A percentile compares a stretch with the other conserved stretches of the same genome.
Evolutionary conservation across 305 asterid species (phyloP).

Genomic region (Ilex paraguariensis): DNA sequence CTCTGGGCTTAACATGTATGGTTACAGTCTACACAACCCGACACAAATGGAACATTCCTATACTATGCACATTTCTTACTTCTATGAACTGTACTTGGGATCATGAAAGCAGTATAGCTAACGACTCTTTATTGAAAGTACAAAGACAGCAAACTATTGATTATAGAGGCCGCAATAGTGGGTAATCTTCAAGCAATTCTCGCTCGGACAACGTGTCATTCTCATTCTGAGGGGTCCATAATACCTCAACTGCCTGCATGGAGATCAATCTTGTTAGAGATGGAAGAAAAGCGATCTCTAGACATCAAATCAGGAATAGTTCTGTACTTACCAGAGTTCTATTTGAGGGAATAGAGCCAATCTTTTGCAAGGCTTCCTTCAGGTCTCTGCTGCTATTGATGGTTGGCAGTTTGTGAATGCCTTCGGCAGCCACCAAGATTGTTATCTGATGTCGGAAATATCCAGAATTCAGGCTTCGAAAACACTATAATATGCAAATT

Average conservation of each 20-base stretch:
- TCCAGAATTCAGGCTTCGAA: too few relatives aligned
- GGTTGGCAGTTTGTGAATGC: conserved; percentile 63
- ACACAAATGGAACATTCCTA: neutral
- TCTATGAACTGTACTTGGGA: neutral
- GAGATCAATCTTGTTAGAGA: conserved; percentile 11
- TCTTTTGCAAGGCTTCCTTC: conserved; percentile 62
- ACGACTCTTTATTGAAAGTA: neutral
- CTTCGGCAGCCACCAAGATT: conserved; percentile 85
- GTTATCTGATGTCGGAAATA: conserved; percentile 48
- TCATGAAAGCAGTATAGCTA: neutral
- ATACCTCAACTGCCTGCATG: conserved; percentile 81
- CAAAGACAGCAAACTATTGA: conserved; percentile 6
- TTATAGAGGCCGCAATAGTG: conserved; percentile 65
- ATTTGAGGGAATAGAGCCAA: conserved; percentile 54
- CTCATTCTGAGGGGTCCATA: conserved; percentile 91
- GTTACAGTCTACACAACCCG: too few relatives aligned
- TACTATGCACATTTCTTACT: neutral
- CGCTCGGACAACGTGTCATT: conserved; percentile 68
- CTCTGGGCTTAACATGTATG: too few relatives aligned
- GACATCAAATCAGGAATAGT: neutral
- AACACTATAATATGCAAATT: too few relatives aligned
- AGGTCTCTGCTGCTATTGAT: conserved; percentile 66
- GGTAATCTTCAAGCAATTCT: conserved; percentile 78
- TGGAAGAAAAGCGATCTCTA: neutral
- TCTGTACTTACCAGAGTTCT: conserved; percentile 46